A percentile compares a stretch with the other conserved stretches of the same genome.
Evolutionary conservation across 495 filamentous ascomycete species (phyloP).

Genomic region (Astrocystis sublimbata): DNA sequence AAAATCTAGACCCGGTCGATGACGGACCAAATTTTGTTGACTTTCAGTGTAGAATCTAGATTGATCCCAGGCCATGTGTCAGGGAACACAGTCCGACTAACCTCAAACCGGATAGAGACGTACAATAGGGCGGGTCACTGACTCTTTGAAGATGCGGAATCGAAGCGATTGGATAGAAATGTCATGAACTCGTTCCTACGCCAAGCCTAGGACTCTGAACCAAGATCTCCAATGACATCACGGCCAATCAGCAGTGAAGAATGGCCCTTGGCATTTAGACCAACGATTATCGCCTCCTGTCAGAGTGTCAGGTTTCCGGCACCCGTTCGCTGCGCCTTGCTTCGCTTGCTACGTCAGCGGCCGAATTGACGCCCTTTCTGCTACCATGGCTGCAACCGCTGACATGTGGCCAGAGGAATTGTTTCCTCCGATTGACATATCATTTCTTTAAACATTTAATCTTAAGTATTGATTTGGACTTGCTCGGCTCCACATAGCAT

Average conservation of each 20-base stretch:
- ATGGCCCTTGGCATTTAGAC: conserved; percentile 1
- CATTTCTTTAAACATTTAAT: too few species aligned
- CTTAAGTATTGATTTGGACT: too few species aligned
- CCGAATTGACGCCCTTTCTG: background rate
- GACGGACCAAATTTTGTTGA: too few species aligned
- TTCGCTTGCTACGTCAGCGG: conserved; percentile 11
- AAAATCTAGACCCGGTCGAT: too few species aligned
- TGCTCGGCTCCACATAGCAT: background rate
- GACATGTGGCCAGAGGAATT: background rate
- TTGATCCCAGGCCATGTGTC: too few species aligned
- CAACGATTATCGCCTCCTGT: background rate
- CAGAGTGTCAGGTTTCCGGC: conserved; percentile 5
- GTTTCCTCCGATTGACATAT: background rate
- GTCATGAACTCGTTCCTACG: background rate
- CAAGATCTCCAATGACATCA: background rate
- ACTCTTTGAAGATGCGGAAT: background rate
- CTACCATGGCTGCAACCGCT: background rate
- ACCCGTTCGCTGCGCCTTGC: too few species aligned
- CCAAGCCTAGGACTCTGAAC: background rate
- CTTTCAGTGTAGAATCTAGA: too few species aligned
- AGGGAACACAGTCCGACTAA: background rate
- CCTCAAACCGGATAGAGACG: background rate
- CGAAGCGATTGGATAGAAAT: background rate
- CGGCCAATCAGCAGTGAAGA: background rate
- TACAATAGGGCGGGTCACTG: too few species aligned